These are phyloP conservation scores for Periconia sp. DNA, from an alignment of 2,329 filamentous ascomycete genomes.

Conservation along the genomic window DNA sequence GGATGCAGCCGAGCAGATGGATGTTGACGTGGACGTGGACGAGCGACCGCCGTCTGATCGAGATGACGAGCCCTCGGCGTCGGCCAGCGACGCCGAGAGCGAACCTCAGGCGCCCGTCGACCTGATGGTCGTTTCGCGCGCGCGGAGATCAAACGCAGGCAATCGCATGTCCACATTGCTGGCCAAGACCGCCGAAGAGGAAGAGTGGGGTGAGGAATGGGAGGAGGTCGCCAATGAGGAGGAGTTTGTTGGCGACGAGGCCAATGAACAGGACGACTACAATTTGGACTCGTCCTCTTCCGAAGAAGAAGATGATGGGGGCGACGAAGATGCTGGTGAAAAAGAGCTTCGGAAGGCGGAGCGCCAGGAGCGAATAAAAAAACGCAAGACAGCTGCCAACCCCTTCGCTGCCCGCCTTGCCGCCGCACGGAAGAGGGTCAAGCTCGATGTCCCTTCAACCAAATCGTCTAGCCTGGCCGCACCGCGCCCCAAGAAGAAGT, in stretches of 20 bases:
- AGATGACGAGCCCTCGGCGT: constrained; percentile 20
- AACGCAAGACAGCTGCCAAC: constrained; percentile 74
- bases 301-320: constrained; percentile 76
- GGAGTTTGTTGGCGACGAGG: constrained; percentile 57
- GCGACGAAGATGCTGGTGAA: constrained; percentile 86
- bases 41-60: constrained; percentile 18
- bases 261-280: constrained; percentile 70
- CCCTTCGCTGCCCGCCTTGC: constrained; percentile 45
- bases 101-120: constrained; percentile 33
- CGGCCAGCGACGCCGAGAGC: constrained; percentile 34
- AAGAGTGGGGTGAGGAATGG: constrained; percentile 60
- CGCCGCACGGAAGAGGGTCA: constrained; percentile 48
- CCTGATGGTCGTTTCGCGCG: constrained; percentile 47
- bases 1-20: constrained; percentile 18
- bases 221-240: constrained; percentile 69
- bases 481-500: constrained; percentile 68
- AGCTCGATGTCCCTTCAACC: constrained; percentile 44
- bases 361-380: constrained; percentile 68
- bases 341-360: constrained; percentile 81
- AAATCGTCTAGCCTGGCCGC: constrained; percentile 57
- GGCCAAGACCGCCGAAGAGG: constrained; percentile 42
- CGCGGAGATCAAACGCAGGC: constrained; percentile 47
- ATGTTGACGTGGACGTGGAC: constrained; percentile 10
- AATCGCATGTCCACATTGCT: constrained; percentile 49
- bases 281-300: constrained; percentile 82